Evolutionary conservation across 805 yeast species (phyloP).

Genomic region (Saccharomycopsis fermentans): DNA sequence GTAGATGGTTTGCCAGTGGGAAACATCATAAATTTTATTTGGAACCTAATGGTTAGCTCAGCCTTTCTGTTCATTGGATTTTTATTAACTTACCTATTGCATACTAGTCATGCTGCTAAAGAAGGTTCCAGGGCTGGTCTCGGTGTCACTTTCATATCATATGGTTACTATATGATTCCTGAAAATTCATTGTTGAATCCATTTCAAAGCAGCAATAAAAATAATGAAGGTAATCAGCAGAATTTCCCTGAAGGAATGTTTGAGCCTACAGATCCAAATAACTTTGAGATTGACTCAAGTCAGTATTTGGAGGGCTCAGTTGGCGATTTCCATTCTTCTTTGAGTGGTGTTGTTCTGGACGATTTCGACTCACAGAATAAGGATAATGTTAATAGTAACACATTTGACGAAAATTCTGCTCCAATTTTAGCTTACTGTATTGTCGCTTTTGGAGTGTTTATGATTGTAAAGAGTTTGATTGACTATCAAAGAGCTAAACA

Average conservation of each 20-base stretch:
- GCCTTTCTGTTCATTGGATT: slow-evolving; percentile 93
- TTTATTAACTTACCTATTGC: slow-evolving; percentile 77
- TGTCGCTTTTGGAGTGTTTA: slow-evolving; percentile 48
- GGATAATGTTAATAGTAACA: slow-evolving; percentile 7
- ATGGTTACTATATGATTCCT: slow-evolving; percentile 52
- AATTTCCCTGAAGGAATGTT: slow-evolving; percentile 20
- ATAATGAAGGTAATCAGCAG: slow-evolving; percentile 22
- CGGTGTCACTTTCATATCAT: slow-evolving; percentile 71
- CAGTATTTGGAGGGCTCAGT: slow-evolving; percentile 21
- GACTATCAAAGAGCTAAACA: slow-evolving; percentile 70
- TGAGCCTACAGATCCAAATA: slow-evolving; percentile 49
- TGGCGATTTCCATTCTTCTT: slow-evolving; percentile 21
- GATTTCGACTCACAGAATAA: slow-evolving; percentile 12
- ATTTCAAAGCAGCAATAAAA: slow-evolving; percentile 14
- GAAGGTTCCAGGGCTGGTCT: slow-evolving; percentile 91
- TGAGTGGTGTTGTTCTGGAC: slow-evolving; percentile 20
- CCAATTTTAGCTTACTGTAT: slow-evolving; percentile 19
- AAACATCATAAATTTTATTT: slow-evolving; percentile 70
- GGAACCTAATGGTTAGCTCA: slow-evolving; percentile 85
- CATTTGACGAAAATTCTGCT: slow-evolving; percentile 18
- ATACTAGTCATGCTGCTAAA: slow-evolving; percentile 94
- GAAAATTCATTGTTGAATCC: slow-evolving; percentile 20
- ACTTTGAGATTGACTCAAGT: slow-evolving; percentile 34
- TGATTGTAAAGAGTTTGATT: slow-evolving; percentile 54
- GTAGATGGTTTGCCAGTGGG: slow-evolving; percentile 97